Evolutionary conservation across 768 basidiomycete genomes (phyloP), one percentile per base, ranked within the genome.

Genomic region (Boletellus ananiceps): DNA sequence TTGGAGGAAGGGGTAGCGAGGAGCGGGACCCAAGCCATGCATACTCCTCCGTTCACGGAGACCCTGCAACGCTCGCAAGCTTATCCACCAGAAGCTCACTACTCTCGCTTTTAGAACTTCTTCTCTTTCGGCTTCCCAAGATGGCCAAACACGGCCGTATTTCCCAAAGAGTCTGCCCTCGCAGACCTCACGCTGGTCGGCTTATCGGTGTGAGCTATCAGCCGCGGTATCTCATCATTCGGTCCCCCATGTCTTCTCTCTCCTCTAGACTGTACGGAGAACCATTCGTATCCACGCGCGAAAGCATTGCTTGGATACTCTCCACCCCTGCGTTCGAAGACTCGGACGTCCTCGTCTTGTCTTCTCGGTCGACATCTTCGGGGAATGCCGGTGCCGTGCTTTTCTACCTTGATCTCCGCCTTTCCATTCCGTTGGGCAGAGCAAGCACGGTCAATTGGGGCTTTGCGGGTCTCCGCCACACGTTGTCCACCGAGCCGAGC

Each of bases 341-440:
- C 40, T 63, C 57, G 3, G 55, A 57, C 19, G 64, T 65, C 19
- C 57, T 66, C 21, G 62, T 65, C 27, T 47, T 63, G n/a, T 66
- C 55, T 12, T 63, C 62, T 25, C 61, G 62, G 8, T 53, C 58
- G 6, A 60, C 64, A 6, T 57, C 57, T 19, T 41, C 49, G 8
- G 50, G 39, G 4, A 25, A 11, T 15, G 39, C 62, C 33, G 60
- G 47, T 8, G 46, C 51, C 34, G 57, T 47, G 3, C 63, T 54
- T 9, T 44, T 63, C 19, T 65, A 57, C 36, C 63, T 62, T 14
- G 63, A 63, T 39, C 47, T 63, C 7, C 62, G 61, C 15, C 63
- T 65, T 5, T 60, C 60, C 19, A 52, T 60, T 32, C 61, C 61
- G 15, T 38, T 65, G 12, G 12, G 43, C 0, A 49, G 46, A 15